A percentile compares a stretch with the other conserved stretches of the same genome.
These are phyloP conservation scores for Trichoderma sp. DNA, from an alignment of 2,329 filamentous ascomycete genomes.

Conservation along the genomic window DNA sequence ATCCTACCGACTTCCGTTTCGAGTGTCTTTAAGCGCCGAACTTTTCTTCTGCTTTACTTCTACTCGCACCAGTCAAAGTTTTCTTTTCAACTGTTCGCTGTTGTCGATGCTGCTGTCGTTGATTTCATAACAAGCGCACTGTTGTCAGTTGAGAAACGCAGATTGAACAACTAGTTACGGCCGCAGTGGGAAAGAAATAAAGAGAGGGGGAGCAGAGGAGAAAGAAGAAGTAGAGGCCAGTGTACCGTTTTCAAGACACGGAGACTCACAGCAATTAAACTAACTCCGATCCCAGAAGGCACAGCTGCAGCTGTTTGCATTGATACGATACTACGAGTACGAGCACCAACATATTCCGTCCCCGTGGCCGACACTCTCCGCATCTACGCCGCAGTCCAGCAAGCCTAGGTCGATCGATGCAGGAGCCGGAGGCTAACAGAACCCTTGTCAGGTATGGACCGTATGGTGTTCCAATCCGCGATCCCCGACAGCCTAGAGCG, in stretches of 20 bases:
- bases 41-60: background rate
- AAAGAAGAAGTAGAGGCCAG: background rate
- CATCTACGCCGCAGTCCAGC: background rate
- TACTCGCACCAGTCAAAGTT: background rate
- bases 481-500: background rate
- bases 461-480: background rate
- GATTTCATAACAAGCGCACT: background rate
- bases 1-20: background rate
- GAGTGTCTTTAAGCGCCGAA: background rate
- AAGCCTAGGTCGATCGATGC: slow-evolving; percentile 1
- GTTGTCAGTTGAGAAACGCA: background rate
- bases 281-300: background rate
- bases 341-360: background rate
- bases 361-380: background rate
- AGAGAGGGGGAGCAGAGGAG: too few species aligned
- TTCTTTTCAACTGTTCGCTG: background rate
- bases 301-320: background rate
- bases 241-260: background rate
- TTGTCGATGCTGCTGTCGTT: background rate
- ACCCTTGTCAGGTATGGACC: background rate
- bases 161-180: background rate
- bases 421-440: background rate
- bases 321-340: background rate
- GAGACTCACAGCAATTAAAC: slow-evolving; percentile 2
- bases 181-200: background rate